Evolutionary conservation across 2,329 filamentous ascomycete species (phyloP).

Genomic region (Apiospora rasikravindrae): DNA sequence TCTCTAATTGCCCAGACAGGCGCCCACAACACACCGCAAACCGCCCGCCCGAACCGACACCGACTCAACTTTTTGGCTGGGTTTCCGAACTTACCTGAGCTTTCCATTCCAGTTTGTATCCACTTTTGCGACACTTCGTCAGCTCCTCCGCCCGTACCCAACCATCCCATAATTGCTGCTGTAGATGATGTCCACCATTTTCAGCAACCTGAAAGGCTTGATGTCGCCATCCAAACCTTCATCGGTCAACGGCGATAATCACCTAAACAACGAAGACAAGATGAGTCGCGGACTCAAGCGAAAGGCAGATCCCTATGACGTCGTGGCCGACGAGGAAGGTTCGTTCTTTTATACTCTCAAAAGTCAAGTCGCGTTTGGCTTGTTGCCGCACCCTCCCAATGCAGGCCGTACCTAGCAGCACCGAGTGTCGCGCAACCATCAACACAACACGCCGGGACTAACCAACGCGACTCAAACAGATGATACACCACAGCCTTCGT

Average conservation of each 20-base stretch:
- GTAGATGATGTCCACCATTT: constrained; percentile 14
- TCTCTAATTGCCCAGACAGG: not conserved
- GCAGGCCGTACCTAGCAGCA: not conserved
- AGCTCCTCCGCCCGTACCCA: constrained; percentile 15
- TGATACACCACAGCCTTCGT: constrained; percentile 25
- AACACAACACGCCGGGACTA: constrained; percentile 5
- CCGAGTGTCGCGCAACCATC: constrained; percentile 10
- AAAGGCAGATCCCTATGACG: constrained; percentile 20
- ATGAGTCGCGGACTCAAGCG: constrained; percentile 15
- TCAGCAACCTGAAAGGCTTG: constrained; percentile 15
- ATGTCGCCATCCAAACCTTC: constrained; percentile 12
- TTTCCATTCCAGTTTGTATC: constrained; percentile 12
- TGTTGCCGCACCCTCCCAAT: not conserved
- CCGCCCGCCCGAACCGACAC: not conserved
- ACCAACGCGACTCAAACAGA: constrained; percentile 27
- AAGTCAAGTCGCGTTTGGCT: constrained; percentile 12
- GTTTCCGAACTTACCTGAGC: not conserved
- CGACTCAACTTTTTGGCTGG: constrained; percentile 1
- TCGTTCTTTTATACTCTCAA: not conserved
- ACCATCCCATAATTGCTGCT: constrained; percentile 15
- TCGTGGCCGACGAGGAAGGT: constrained; percentile 12
- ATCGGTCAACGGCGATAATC: constrained; percentile 17
- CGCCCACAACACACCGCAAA: constrained; percentile 4
- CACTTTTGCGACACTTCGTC: constrained; percentile 14
- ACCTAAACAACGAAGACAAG: constrained; percentile 2